A percentile compares a stretch with the other conserved stretches of the same genome.
Evolutionary conservation across 352 stramenopile species (phyloP).

Genomic region (Thalassiosira livingstoniorum): DNA sequence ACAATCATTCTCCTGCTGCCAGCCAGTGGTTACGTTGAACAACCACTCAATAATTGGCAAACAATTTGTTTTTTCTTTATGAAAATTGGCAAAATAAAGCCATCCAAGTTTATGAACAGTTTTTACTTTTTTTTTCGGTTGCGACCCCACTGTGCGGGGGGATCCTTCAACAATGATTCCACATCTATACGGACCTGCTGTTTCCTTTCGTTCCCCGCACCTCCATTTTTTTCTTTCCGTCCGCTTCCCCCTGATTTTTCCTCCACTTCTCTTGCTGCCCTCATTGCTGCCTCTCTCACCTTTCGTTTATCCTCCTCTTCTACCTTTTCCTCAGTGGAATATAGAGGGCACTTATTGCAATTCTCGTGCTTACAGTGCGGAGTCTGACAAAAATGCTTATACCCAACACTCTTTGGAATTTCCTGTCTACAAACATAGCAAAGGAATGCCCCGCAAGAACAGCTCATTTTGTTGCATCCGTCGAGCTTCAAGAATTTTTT

Average conservation of each 20-base stretch:
- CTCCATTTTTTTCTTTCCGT: too few relatives aligned
- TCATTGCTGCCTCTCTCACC: constrained; percentile 48
- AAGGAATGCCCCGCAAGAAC: constrained; percentile 69
- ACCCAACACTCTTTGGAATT: constrained; percentile 59
- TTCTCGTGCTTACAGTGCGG: constrained; percentile 72
- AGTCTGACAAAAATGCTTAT: constrained; percentile 78
- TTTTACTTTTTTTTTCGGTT: too few relatives aligned
- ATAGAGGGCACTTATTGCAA: constrained; percentile 76
- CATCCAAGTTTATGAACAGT: too few relatives aligned
- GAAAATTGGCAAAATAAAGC: too few relatives aligned
- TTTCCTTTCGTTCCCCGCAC: constrained; percentile 9
- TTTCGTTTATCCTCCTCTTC: constrained; percentile 58
- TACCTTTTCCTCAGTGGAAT: constrained; percentile 72
- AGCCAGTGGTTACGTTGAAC: too few relatives aligned
- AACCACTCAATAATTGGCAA: too few relatives aligned
- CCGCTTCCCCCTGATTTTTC: too few relatives aligned
- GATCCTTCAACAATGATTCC: constrained; percentile 44
- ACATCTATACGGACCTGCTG: constrained; percentile 45
- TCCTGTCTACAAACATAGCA: constrained; percentile 80
- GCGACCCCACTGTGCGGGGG: constrained; percentile 8
- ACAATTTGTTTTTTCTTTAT: too few relatives aligned
- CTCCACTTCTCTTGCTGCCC: constrained; percentile 35
- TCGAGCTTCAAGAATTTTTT: constrained; percentile 46
- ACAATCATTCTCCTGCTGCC: too few relatives aligned
- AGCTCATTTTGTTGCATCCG: constrained; percentile 79